These are phyloP conservation scores for Penicillium rolfsii DNA, from an alignment of 2,329 filamentous ascomycete species.

Conservation along the genomic window DNA sequence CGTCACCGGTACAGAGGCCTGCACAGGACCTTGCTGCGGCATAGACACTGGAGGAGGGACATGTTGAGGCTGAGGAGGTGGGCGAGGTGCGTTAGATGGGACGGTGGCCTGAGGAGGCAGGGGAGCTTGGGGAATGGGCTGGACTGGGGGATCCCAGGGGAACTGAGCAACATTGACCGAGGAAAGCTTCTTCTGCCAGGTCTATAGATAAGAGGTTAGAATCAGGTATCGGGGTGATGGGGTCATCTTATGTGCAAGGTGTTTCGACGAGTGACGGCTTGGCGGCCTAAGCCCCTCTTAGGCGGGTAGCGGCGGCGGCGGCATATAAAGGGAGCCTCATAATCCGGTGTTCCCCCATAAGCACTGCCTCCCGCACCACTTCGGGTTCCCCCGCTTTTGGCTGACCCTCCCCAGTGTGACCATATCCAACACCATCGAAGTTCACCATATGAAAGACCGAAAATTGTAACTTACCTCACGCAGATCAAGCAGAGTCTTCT, in stretches of 20 bases:
- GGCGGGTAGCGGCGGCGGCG: slow-evolving; percentile 38
- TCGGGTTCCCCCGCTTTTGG: slow-evolving; percentile 35
- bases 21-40: slow-evolving; percentile 38
- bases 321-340: slow-evolving; percentile 48
- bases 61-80: slow-evolving; percentile 40
- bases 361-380: slow-evolving; percentile 42
- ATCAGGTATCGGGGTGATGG: background rate
- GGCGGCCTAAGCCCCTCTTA: slow-evolving; percentile 28
- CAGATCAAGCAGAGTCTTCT: slow-evolving; percentile 82
- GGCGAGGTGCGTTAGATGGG: slow-evolving; percentile 50
- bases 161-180: slow-evolving; percentile 83
- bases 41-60: slow-evolving; percentile 40
- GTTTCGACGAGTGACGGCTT: slow-evolving; percentile 26
- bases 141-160: slow-evolving; percentile 86
- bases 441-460: slow-evolving; percentile 11
- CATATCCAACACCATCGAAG: slow-evolving; percentile 19
- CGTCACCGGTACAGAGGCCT: slow-evolving; percentile 33
- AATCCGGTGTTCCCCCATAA: slow-evolving; percentile 45
- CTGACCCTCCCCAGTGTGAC: slow-evolving; percentile 42
- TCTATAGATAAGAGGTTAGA: slow-evolving; percentile 55
- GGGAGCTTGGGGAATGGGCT: slow-evolving; percentile 52
- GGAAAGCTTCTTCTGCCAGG: slow-evolving; percentile 91
- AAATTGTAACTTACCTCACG: slow-evolving; percentile 69
- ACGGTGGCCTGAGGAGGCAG: slow-evolving; percentile 47
- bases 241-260: slow-evolving; percentile 13